These are phyloP conservation scores for Saccharomyces jurei DNA, from an alignment of 805 yeast species.

Conservation along the genomic window DNA sequence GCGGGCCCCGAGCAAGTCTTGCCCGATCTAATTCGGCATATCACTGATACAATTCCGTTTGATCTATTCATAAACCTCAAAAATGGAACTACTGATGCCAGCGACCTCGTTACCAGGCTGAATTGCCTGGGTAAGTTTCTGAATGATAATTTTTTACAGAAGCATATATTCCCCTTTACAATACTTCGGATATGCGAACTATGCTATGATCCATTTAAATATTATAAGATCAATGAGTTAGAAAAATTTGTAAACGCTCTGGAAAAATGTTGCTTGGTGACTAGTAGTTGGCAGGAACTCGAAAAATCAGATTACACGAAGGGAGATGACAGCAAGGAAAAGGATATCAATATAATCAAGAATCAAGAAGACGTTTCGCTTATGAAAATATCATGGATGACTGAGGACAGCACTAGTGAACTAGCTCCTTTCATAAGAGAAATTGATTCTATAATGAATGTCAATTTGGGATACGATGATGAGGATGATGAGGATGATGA, in stretches of 20 bases:
- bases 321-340: background rate
- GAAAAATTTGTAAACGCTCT: constrained; percentile 41
- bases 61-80: constrained; percentile 13
- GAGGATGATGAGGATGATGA: constrained; percentile 24
- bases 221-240: constrained; percentile 29
- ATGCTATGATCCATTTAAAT: constrained; percentile 37
- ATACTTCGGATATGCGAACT: constrained; percentile 41
- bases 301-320: background rate
- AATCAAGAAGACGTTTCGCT: constrained; percentile 24
- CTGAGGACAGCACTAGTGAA: constrained; percentile 9
- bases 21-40: constrained; percentile 16
- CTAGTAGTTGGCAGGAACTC: constrained; percentile 8
- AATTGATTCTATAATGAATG: constrained; percentile 26
- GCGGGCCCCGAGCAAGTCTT: constrained; percentile 11
- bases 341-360: background rate
- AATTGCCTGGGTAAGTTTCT: constrained; percentile 10
- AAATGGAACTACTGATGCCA: background rate
- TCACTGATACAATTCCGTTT: constrained; percentile 21
- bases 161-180: constrained; percentile 38
- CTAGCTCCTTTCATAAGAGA: constrained; percentile 22
- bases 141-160: constrained; percentile 10
- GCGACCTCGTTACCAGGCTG: constrained; percentile 3
- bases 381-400: constrained; percentile 24
- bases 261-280: constrained; percentile 25
- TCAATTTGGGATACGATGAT: constrained; percentile 28